Evolutionary conservation across 78 protist genomes (phyloP), one percentile per base, ranked within the genome.

Genomic region (Bigelowiella natans): DNA sequence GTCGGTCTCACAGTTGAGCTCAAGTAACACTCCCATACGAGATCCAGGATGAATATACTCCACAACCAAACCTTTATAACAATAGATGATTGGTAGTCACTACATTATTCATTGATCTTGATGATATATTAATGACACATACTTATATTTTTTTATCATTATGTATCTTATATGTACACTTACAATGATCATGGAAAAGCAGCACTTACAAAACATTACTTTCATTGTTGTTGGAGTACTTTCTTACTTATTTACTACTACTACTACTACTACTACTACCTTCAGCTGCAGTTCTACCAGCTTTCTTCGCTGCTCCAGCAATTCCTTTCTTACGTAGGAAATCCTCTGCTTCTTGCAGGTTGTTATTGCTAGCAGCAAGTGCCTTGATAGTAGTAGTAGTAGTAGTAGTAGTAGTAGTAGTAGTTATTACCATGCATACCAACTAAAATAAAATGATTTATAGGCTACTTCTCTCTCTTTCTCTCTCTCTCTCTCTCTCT

Each of bases 1-100:
- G 83, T 88, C 91, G 34, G 91, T 88, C 83, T 88, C 91, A 39
- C 91, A 88, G 91, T 88, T 88, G 34, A 84, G 1, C 88, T 84
- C 39, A 30, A 1, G 36, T 2, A 2, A 37, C 29, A 34, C 1
- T 34, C 88, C 39, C 88, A 34, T 34, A 0, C 36, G 2, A 26
- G 37, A 83, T 83, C 37, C 37, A 83, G 86, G 86, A 31, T 28
- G 86, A 31, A 7, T 83, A 31, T 28, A 83, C 86, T 83, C 86
- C 38, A n/a, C 11, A 26, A 83, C 86, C 28, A 7, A 31, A 2
- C 37, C 11, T 18, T 11, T 18, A 51, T 11, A 51, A 11, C 31
- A 11, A 28, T 18, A 30, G 83, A 30, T 40, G 85, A 73, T 88
- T 39, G 7, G 40, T 82, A 38, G 31, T 38, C 38, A 88, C 39